Evolutionary conservation across 1,139 yeast genomes (phyloP), one percentile per base, ranked within the genome.

Genomic region (Pichia cactophila): DNA sequence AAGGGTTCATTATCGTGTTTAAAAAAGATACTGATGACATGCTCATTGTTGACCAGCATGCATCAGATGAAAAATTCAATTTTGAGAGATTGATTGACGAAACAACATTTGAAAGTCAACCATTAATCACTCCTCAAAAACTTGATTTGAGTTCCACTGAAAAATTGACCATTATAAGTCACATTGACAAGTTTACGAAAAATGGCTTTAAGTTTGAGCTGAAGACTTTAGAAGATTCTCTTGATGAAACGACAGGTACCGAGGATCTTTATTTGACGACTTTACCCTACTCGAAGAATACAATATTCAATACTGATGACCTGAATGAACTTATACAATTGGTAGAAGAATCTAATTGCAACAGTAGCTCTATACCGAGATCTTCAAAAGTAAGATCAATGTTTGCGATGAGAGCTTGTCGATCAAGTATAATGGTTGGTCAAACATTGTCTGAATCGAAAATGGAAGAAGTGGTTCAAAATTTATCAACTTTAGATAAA

Each of bases 41-140:
- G 41, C 89, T 92, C 59, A 90, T 92, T 42, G 76, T 92, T 45
- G 99, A 92, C 64, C 99, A 92, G 66, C 99, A 92, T 69, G 98
- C 98, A 0, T 86, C 96, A 55, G 98, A 92, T 67, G 99, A 92
- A 62, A 92, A 89, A 60, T 87, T 61, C 67, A 92, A 92, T 64
- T 92, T 87, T 69, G 98, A 94, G 63, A 72, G 71, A 47, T 68
- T 88, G 20, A 80, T 78, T 53, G 62, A 66, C 29, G 73, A 72
- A 11, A 80, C 86, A 0, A 66, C 69, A 0, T 78, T 87, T 56
- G 75, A 78, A 45, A 73, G 75, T 42, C 98, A 92, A 65, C 80
- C 81, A 1, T 69, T 92, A 46, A 86, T 92, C 9, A 68, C 70
- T 0, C 95, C 96, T 0, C 72, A 77, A 36, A 59, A 61, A 2